Percentiles rank a stretch among this genome's conserved stretches.
These are phyloP conservation scores for Gypsophila paniculata DNA, from an alignment of 179 eudicot species.

Conservation along the genomic window DNA sequence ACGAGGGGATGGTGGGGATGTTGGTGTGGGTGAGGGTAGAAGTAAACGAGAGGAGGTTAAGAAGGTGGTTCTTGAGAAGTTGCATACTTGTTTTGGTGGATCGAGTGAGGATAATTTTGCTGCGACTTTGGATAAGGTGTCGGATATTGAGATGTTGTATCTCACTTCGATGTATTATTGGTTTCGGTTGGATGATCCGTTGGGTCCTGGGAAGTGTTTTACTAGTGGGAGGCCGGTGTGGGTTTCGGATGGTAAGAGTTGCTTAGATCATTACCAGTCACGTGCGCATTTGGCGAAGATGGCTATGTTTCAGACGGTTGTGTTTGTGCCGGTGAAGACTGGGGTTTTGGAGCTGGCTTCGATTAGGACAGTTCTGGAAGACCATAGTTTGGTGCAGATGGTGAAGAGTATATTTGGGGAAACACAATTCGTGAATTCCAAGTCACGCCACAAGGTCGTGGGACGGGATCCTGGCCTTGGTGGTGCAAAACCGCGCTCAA, in stretches of 20 bases:
- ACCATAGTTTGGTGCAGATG: slow-evolving; percentile 44
- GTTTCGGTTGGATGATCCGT: slow-evolving; percentile 59
- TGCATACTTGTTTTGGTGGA: slow-evolving; percentile 62
- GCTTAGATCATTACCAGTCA: slow-evolving; percentile 62
- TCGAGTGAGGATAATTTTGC: slow-evolving; percentile 45
- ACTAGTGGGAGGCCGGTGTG: slow-evolving; percentile 61
- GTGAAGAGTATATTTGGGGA: slow-evolving; percentile 48
- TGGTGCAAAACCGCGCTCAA: slow-evolving; percentile 43
- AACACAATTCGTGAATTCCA: slow-evolving; percentile 40
- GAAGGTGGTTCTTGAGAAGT: slow-evolving; percentile 58
- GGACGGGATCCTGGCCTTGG: slow-evolving; percentile 79
- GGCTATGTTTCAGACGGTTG: slow-evolving; percentile 55
- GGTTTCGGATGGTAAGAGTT: slow-evolving; percentile 52
- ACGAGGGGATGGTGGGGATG: slow-evolving; percentile 22
- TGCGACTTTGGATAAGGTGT: slow-evolving; percentile 49
- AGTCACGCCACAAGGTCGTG: slow-evolving; percentile 52
- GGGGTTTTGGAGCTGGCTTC: slow-evolving; percentile 88
- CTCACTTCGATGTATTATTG: slow-evolving; percentile 72
- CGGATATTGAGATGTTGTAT: slow-evolving; percentile 74
- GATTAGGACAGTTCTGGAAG: slow-evolving; percentile 50
- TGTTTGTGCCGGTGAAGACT: slow-evolving; percentile 59
- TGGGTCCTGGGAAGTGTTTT: slow-evolving; percentile 76
- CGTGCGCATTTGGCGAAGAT: slow-evolving; percentile 56
- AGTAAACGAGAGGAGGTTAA: slow-evolving; percentile 35
- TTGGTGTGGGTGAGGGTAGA: slow-evolving; percentile 22